Conservation (phyloP, 495 filamentous ascomycete genomes). For the Trichoderma virens region DNA sequence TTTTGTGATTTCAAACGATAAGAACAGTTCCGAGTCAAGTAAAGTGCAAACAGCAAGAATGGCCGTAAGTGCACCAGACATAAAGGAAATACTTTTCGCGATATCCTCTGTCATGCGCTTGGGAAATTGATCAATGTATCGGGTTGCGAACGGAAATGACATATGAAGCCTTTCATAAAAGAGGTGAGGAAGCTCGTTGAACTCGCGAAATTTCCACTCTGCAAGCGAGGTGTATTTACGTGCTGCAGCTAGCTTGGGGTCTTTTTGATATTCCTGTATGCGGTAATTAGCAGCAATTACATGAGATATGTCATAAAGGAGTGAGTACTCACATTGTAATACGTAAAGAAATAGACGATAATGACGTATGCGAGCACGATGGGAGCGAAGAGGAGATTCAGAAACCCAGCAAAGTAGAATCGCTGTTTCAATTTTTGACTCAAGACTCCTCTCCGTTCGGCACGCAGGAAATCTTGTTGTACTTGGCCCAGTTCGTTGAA, state of each 20-base stretch:
- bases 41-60: slow-evolving; percentile 74
- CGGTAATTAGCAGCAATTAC: slow-evolving; percentile 12
- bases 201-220: slow-evolving; percentile 97
- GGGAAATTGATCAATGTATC: slow-evolving; percentile 92
- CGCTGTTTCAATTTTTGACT: slow-evolving; percentile 67
- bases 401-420: slow-evolving; percentile 71
- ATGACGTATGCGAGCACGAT: slow-evolving; percentile 76
- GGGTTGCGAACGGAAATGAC: slow-evolving; percentile 87
- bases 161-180: slow-evolving; percentile 85
- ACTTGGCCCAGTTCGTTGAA: slow-evolving; percentile 85
- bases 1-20: slow-evolving; percentile 81
- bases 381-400: slow-evolving; percentile 80
- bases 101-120: slow-evolving; percentile 85
- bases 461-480: slow-evolving; percentile 71
- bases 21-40: slow-evolving; percentile 81
- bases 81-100: slow-evolving; percentile 75
- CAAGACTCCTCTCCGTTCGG: slow-evolving; percentile 67
- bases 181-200: slow-evolving; percentile 91
- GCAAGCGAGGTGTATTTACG: slow-evolving; percentile 88
- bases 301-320: background rate
- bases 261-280: slow-evolving; percentile 76
- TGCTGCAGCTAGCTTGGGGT: slow-evolving; percentile 68
- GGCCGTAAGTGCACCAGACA: slow-evolving; percentile 75
- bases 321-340: slow-evolving; percentile 64
- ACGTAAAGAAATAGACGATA: slow-evolving; percentile 81